Conservation (phyloP, 495 filamentous ascomycete genomes). For the Neurospora sublineolata region DNA sequence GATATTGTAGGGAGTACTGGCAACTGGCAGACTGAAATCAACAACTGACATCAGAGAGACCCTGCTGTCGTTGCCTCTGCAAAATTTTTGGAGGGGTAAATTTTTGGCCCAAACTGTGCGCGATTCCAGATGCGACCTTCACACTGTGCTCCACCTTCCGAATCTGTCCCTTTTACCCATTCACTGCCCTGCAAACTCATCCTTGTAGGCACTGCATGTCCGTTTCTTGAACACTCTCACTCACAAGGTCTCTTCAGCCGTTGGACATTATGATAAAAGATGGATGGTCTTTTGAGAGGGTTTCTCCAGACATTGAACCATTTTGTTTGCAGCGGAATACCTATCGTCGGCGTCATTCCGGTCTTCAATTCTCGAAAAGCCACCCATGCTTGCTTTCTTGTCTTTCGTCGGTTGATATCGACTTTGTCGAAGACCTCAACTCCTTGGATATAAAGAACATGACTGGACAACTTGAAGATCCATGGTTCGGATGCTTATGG, state of each 20-base stretch:
- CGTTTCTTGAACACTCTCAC: background rate
- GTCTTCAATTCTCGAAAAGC: background rate
- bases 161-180: background rate
- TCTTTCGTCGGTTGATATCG: background rate
- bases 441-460: background rate
- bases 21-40: background rate
- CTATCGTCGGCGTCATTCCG: background rate
- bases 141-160: conserved; percentile 4
- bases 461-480: background rate
- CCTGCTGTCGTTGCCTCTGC: background rate
- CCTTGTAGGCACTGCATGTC: background rate
- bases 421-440: background rate
- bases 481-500: background rate
- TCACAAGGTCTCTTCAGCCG: background rate
- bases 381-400: background rate
- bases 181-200: background rate
- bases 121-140: background rate
- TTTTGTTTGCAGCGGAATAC: background rate
- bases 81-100: conserved; percentile 10
- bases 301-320: background rate
- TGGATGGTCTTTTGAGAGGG: background rate
- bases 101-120: background rate
- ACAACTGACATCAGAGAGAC: background rate
- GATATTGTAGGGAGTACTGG: background rate
- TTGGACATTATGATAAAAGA: background rate